A percentile compares a stretch with the other conserved stretches of the same genome.
Evolutionary conservation across 306 rosid species (phyloP).

Genomic region (Alnus glutinosa): DNA sequence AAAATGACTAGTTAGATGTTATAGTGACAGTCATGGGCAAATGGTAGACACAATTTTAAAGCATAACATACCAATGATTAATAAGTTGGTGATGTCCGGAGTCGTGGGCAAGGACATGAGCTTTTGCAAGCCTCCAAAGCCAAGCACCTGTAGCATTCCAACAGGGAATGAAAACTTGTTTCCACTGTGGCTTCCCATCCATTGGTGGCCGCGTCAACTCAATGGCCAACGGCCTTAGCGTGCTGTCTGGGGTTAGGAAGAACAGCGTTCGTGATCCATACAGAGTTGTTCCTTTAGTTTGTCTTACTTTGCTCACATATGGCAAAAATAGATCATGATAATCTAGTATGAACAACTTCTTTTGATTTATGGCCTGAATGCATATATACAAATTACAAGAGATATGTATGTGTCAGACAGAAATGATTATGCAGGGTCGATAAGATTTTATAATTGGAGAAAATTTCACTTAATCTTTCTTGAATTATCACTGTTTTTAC

Average conservation of each 20-base stretch:
- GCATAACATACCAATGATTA: constrained; percentile 61
- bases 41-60: background rate
- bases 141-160: constrained; percentile 71
- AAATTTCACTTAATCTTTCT: too few species aligned
- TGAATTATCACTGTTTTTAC: too few species aligned
- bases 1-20: too few species aligned
- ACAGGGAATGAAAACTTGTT: constrained; percentile 46
- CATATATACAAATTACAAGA: background rate
- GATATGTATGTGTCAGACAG: background rate
- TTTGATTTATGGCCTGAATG: constrained; percentile 59
- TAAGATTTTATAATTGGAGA: too few species aligned
- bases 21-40: too few species aligned
- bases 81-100: constrained; percentile 81
- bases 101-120: constrained; percentile 86
- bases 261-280: constrained; percentile 83
- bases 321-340: constrained; percentile 82
- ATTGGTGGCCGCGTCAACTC: constrained; percentile 77
- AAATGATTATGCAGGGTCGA: background rate
- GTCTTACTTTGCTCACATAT: constrained; percentile 56
- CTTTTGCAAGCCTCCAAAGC: constrained; percentile 92
- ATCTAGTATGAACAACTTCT: constrained; percentile 70
- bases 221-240: constrained; percentile 67
- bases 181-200: constrained; percentile 71
- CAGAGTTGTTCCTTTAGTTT: constrained; percentile 59
- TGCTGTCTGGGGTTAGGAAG: constrained; percentile 47